Evolutionary conservation across 1,139 yeast species (phyloP), one percentile per base, ranked within the genome.

Genomic region (Debaryomyces sp.): DNA sequence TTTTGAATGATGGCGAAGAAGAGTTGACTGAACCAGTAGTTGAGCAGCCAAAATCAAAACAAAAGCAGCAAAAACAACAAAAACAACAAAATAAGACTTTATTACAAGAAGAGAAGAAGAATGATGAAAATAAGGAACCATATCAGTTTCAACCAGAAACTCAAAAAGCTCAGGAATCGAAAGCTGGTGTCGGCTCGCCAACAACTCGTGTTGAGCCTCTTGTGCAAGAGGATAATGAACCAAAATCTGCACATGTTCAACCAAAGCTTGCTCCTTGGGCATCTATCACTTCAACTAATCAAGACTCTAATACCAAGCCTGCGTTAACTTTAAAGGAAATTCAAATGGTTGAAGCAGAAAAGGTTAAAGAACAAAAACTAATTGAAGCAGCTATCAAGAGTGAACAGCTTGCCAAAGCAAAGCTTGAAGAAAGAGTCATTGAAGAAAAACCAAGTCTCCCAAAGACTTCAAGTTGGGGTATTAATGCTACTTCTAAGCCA

Each of bases 301-400:
- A 55, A 21, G 56, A 53, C 13, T 54, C 63, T 6, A 54, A 64
- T 10, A 57, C 67, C 17, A 68, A 75, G 46, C 84, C 86, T 37
- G 64, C 76, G 12, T 68, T 84, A 50, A 76, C 89, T 1, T 71
- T 89, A 55, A 81, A 82, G 50, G 89, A 89, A 61, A 85, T 89
- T 53, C 94, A 87, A 64, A 80, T 75, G 53, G 66, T 84, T 51
- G 95, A 87, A 61, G 85, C 85, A 40, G 82, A 79, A 49, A 82
- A 74, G 54, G 59, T 67, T 35, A 71, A 66, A 41, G 73, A 71
- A 51, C 75, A 71, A 55, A 73, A 64, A 53, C 66, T 68, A 52
- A 46, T 64, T 22, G 75, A 73, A 50, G 60, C 64, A 6, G 72
- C 71, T 54, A 46, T 61, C 30, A 70, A 64, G 50, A 53, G 53